Conservation (phyloP, 768 basidiomycete genomes). For the Kwoniella dejecticola region DNA sequence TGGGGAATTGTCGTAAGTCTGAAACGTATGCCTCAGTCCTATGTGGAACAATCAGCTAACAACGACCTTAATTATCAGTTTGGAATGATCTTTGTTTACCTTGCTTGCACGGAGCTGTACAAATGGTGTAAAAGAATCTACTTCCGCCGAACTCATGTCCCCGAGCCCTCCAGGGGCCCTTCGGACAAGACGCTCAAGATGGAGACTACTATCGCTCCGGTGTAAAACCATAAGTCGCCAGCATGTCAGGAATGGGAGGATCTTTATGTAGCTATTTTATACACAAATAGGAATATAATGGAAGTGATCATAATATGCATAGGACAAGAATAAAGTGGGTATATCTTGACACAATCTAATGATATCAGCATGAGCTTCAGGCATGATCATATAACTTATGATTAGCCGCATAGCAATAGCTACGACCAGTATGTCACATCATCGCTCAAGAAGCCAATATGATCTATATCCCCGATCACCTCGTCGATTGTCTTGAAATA, state of each 20-base stretch:
- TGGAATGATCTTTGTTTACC: constrained; percentile 49
- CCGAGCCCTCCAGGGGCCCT: constrained; percentile 11
- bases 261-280: constrained; percentile 6
- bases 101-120: constrained; percentile 44
- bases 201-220: constrained; percentile 33
- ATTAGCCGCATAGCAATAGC: too few relatives aligned
- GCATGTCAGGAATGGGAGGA: too few relatives aligned
- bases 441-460: too few relatives aligned
- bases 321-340: too few relatives aligned
- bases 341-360: too few relatives aligned
- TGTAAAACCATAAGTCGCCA: neutral
- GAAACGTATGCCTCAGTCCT: neutral
- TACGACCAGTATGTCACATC: too few relatives aligned
- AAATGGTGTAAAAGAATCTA: constrained; percentile 44
- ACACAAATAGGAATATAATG: neutral
- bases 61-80: constrained; percentile 19
- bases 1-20: constrained; percentile 56
- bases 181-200: constrained; percentile 41
- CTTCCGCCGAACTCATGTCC: constrained; percentile 14
- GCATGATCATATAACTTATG: neutral
- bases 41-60: neutral
- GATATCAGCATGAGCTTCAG: neutral
- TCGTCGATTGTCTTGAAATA: too few relatives aligned
- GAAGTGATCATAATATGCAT: constrained; percentile 3
- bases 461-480: too few relatives aligned